Evolutionary conservation across 768 basidiomycete genomes (phyloP).

Genomic region (Lentinula detonsa): DNA sequence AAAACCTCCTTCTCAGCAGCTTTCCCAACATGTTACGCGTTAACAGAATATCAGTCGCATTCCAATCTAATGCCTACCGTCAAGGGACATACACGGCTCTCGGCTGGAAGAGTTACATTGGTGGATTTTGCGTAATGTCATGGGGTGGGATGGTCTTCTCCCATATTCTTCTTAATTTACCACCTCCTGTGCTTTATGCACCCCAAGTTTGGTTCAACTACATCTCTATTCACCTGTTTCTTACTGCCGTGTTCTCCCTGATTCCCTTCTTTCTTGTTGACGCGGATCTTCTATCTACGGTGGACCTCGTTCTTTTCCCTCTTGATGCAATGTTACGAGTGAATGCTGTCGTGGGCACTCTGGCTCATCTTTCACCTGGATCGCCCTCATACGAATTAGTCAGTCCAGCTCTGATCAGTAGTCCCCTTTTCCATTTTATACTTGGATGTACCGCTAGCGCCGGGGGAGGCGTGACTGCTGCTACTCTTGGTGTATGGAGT

Average conservation of each 20-base stretch:
- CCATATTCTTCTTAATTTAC: constrained; percentile 35
- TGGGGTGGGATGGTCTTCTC: constrained; percentile 45
- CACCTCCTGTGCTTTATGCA: constrained; percentile 42
- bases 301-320: constrained; percentile 43
- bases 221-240: constrained; percentile 34
- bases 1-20: not conserved
- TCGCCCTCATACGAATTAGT: constrained; percentile 15
- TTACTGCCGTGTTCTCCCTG: constrained; percentile 34
- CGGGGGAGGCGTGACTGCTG: constrained; percentile 38
- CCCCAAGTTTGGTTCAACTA: constrained; percentile 42
- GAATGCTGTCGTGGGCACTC: constrained; percentile 29
- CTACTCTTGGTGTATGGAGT: constrained; percentile 37
- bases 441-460: constrained; percentile 41
- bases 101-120: constrained; percentile 38
- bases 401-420: constrained; percentile 28
- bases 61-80: constrained; percentile 31
- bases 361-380: constrained; percentile 27
- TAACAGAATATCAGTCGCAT: constrained; percentile 34
- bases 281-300: constrained; percentile 19
- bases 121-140: constrained; percentile 41
- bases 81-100: constrained; percentile 17
- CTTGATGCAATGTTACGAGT: constrained; percentile 44
- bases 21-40: no score
- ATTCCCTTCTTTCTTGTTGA: constrained; percentile 10
- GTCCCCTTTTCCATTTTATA: constrained; percentile 39